Base-by-base conservation (phyloP, 225 moss, liverwort and hornwort genomes). In the Sphagnum tenellum region DNA sequence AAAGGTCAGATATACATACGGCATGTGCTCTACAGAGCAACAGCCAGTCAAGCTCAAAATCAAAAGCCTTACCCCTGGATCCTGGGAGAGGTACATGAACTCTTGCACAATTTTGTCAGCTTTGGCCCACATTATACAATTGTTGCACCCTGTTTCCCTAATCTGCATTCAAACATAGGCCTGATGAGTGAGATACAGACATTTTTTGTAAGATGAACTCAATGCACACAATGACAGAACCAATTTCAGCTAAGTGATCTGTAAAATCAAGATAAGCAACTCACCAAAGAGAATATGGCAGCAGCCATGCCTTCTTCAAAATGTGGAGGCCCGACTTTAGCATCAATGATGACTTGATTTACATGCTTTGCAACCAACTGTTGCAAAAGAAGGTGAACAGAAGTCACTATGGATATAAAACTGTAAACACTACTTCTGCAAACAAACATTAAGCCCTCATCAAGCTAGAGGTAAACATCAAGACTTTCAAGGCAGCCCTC, bases 111-210 rank as follows among this genome's bases (percentile, higher is more conserved):
- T 73, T 4, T 67, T 61, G 69, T 98, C 96, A 59, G 81, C 82
- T 74, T 98, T 98, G 61, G 96, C 86, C 96, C 96, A 98, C 50
- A 98, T 56, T 56, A 90, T 59, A 71, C 96, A 98, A 69, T 87
- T 82, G 56, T 59, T 79, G 74, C 96, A 98, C 60, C 73, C 76
- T 7, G 80, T 78, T 67, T 64, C 85, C 63, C 66, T 87, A 65
- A 92, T 66, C 95, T 96, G 82, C 61, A 75, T 50, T 70, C 49
- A 61, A 8, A 14, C 47, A 50, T n/a, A 29, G 29, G 29, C 29
- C 29, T 1, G 29, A 29, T 29, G 29, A 29, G 29, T 29, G 29
- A 29, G 29, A 29, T 29, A 1, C 1, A 29, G 29, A 29, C 29
- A 29, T 29, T 29, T 29, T 29, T 29, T 29, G 29, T 29, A 29